Conservation (phyloP, 371 early-diverging fungal genomes). For the Scutellospora calospora region DNA sequence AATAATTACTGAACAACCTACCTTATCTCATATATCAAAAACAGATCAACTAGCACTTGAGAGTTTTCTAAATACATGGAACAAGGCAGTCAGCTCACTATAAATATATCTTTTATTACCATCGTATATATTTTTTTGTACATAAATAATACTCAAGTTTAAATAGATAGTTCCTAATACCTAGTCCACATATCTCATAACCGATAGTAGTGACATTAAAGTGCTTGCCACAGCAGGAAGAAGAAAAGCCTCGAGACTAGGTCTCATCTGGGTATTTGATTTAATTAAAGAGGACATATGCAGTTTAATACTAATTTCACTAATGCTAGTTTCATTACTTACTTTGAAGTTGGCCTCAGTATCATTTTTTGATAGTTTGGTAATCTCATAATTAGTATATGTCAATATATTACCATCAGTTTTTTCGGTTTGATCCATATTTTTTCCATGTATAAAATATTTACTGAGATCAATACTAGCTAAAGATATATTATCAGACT, state of each 20-base stretch:
- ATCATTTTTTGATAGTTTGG: not conserved
- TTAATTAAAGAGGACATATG: not conserved
- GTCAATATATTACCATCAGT: too few relatives aligned
- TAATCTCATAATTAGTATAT: too few relatives aligned
- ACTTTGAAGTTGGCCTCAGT: not conserved
- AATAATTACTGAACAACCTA: too few relatives aligned
- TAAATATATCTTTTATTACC: too few relatives aligned
- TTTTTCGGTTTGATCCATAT: too few relatives aligned
- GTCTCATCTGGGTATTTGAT: not conserved
- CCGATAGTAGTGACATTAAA: constrained; percentile 30
- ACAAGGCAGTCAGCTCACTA: too few relatives aligned
- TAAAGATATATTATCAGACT: too few relatives aligned
- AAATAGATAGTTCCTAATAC: not conserved
- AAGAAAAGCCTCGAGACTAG: not conserved
- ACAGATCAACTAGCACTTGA: too few relatives aligned
- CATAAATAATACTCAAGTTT: not conserved
- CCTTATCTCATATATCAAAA: too few relatives aligned
- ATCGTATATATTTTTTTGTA: not conserved
- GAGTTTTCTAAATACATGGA: too few relatives aligned
- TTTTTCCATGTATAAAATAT: too few relatives aligned
- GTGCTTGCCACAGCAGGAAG: constrained; percentile 19
- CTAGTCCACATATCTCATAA: not conserved
- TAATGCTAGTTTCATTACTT: not conserved
- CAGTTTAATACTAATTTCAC: not conserved
- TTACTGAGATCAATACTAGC: too few relatives aligned